Base-by-base conservation (phyloP, 495 filamentous ascomycete genomes). In the Neurospora terricola region DNA sequence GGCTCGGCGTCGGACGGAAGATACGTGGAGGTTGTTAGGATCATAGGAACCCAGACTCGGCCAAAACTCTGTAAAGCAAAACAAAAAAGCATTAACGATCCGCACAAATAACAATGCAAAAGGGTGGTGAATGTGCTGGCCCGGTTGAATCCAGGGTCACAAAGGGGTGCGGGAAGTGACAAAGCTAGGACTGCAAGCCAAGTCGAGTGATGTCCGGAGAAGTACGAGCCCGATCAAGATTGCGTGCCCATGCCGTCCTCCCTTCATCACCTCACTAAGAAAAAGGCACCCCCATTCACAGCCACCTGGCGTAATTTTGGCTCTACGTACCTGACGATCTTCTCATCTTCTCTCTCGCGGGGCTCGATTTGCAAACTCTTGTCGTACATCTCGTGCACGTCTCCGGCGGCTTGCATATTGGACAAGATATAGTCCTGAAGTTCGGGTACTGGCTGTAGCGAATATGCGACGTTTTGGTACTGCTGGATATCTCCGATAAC, bases 301-400 rank as follows among this genome's bases (percentile, higher is more conserved):
- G 70, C 70, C 39, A 71, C 27, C 70, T 59, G 39, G 7, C 18
- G 72, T 23, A n/a, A 23, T 39, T 40, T 37, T 16, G 70, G 40
- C 69, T 69, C 38, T 40, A 85, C 84, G 69, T 85, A 88, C 87
- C 87, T 87, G 69, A 88, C 87, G 71, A 88, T 88, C 80, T 88
- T 88, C 75, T 99, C 96, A 81, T 99, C 96, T 82, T 98, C 96
- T 75, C 96, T 87, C 83, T 98, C 96, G 76, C 96, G 87, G 66
- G 96, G 96, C 82, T 99, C 96, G 70, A 99, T 91, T 74, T 89
- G 86, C 85, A 98, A 86, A 80, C 93, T 97, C 84, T 92, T 92
- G 79, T 98, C 93, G 83, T 98, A 99, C 96, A 98, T 98, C 85
- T 98, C 94, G 81, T 98, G 94, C 73, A 99, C 95, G 79, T 98